Evolutionary conservation across 2,329 filamentous ascomycete species (phyloP).

Genomic region (Colletotrichum sp.): DNA sequence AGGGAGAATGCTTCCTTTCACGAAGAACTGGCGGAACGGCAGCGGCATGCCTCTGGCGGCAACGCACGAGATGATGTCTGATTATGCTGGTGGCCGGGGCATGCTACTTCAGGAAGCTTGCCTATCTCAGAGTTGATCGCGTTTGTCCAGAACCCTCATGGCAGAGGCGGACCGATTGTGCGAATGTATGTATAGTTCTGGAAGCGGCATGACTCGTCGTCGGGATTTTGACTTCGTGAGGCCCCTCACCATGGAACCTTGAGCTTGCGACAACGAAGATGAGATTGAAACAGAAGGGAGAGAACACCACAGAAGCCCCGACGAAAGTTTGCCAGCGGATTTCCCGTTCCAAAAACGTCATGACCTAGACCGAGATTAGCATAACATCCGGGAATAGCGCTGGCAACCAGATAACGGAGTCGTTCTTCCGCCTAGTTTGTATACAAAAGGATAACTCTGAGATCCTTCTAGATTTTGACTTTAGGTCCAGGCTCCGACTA

Average conservation of each 20-base stretch:
- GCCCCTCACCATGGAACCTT: neutral
- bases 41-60: neutral
- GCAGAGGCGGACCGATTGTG: accelerated
- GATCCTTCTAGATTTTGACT: neutral
- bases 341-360: neutral
- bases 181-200: neutral
- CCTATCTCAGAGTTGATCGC: neutral
- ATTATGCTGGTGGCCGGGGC: neutral
- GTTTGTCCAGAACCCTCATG: neutral
- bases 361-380: neutral
- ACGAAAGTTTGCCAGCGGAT: neutral
- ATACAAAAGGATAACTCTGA: accelerated
- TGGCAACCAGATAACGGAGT: neutral
- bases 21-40: neutral
- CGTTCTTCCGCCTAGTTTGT: neutral
- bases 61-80: neutral
- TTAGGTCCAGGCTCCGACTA: neutral
- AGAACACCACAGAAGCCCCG: neutral
- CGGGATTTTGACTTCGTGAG: neutral
- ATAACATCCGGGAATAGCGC: neutral
- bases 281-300: neutral
- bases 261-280: neutral
- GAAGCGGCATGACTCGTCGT: neutral
- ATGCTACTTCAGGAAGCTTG: neutral
- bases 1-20: neutral